Evolutionary conservation across 2,329 filamentous ascomycete species (phyloP).

Genomic region (Cladosporium colombiae): DNA sequence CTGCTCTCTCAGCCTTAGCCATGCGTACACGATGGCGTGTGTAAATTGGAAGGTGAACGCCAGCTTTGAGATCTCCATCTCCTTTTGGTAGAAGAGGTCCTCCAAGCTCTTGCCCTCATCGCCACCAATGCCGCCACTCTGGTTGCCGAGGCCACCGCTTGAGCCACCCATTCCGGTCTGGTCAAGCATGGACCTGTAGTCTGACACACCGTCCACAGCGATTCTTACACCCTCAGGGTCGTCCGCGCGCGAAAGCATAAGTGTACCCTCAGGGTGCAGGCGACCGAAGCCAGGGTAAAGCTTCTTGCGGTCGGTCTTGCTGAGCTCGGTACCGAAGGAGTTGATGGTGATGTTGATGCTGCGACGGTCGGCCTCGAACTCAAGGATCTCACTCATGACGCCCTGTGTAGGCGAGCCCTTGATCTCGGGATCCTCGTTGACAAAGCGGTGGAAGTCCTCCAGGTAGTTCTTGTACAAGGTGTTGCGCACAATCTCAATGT

Average conservation of each 20-base stretch:
- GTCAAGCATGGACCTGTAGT: constrained; percentile 97
- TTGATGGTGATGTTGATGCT: constrained; percentile 99
- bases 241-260: constrained; percentile 93
- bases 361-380: constrained; percentile 94
- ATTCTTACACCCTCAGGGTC: constrained; percentile 91
- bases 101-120: constrained; percentile 87
- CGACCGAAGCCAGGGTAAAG: constrained; percentile 90
- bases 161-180: constrained; percentile 77
- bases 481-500: constrained; percentile 98
- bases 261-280: constrained; percentile 87
- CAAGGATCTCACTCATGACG: constrained; percentile 92
- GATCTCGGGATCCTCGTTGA: constrained; percentile 86
- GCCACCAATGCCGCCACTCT: constrained; percentile 74
- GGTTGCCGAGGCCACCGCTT: constrained; percentile 74
- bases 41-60: constrained; percentile 97
- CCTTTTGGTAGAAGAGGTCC: constrained; percentile 98
- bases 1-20: constrained; percentile 97
- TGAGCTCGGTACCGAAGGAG: constrained; percentile 94
- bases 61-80: constrained; percentile 96
- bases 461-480: constrained; percentile 99
- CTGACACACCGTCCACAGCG: constrained; percentile 86
- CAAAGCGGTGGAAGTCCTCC: constrained; percentile 94
- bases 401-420: constrained; percentile 85
- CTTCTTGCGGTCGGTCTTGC: constrained; percentile 92
- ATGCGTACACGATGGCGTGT: constrained; percentile 91